phyloP scores from a whole-genome alignment of 306 rosid genomes.

The Lotus japonicus region DNA sequence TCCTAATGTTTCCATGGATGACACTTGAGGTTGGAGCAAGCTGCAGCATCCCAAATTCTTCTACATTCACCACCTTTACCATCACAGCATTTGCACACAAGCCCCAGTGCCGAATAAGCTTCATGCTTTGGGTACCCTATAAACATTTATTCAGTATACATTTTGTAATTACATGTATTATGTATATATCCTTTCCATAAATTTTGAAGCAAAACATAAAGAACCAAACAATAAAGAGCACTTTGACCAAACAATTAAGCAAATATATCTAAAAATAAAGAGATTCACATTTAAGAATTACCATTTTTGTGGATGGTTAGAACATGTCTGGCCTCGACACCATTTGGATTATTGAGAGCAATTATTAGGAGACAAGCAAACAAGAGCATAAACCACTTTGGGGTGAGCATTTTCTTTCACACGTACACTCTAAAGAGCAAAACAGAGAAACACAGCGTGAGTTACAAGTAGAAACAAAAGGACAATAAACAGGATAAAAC shows the following conservation, averaged over 20 bases:
- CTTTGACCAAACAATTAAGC: not conserved
- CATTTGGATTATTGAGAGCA: not conserved
- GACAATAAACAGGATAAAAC: no score
- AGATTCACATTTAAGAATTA: constrained; percentile 6
- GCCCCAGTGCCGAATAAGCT: constrained; percentile 21
- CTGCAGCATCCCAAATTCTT: constrained; percentile 12
- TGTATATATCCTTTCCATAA: not conserved
- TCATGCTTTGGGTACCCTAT: constrained; percentile 13
- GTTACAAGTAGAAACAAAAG: no score
- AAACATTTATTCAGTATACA: not conserved
- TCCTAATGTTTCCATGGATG: constrained; percentile 32
- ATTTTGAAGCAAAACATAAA: not conserved
- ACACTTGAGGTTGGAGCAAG: constrained; percentile 33
- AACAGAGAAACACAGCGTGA: not conserved
- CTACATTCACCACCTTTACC: constrained; percentile 28
- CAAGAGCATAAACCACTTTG: constrained; percentile 21
- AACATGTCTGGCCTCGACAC: constrained; percentile 15
- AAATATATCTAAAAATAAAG: not conserved
- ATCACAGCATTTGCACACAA: constrained; percentile 37
- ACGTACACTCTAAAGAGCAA: not conserved
- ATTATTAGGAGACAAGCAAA: constrained; percentile 30
- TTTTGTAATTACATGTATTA: no score
- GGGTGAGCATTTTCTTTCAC: constrained; percentile 11
- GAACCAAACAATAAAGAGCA: not conserved
- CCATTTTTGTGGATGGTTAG: constrained; percentile 26